Base-by-base conservation (phyloP, 2,329 filamentous ascomycete species). In the Bertia moriformis region DNA sequence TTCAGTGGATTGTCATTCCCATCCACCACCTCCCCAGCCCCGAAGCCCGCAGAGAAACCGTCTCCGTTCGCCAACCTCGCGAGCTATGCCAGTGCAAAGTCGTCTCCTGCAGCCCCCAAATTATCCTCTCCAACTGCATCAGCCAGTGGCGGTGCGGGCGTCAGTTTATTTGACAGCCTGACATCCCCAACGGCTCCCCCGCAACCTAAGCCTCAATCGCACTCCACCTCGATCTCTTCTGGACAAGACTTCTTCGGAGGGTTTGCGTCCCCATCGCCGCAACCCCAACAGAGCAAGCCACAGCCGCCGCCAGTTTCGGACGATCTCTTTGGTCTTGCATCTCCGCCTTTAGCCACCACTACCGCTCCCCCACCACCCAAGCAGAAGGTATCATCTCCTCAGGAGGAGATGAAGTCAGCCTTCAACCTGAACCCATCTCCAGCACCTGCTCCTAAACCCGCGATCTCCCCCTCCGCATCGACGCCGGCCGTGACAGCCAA, bases 261-360 rank as follows among this genome's bases (percentile, higher is more conserved):
- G 12, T 75, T 80, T 41, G 61, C 63, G 30, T 62, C 69, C 4
- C 55, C 72, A 4, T 51, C 62, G 1, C 22, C 22, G 50, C 59
- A 17, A 44, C 57, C 17, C 46, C 55, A 38, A 37, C 57, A 49
- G 47, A 57, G 10, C 10, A 35, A 35, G 15, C 32, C 32, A 7
- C 10, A 35, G 7, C 32, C 32, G 7, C 49, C 67, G 13, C 72
- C 74, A 19, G 70, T 75, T 14, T 74, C 91, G 49, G 78, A 77
- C 38, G 85, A 93, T 52, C 67, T 95, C 1, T 89, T 95, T 51
- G 85, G 89, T 52, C 73, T 94, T 46, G 72, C 74, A 4, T 61
- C 72, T 1, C 49, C 66, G 3, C 49, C 63, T 4, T 56, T 68
- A 39, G 59, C 67, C 4, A 58, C 67, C 13, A 56, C 69, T 32